phyloP scores from a whole-genome alignment of 1,139 yeast genomes.

The Zygosaccharomyces sapae region DNA sequence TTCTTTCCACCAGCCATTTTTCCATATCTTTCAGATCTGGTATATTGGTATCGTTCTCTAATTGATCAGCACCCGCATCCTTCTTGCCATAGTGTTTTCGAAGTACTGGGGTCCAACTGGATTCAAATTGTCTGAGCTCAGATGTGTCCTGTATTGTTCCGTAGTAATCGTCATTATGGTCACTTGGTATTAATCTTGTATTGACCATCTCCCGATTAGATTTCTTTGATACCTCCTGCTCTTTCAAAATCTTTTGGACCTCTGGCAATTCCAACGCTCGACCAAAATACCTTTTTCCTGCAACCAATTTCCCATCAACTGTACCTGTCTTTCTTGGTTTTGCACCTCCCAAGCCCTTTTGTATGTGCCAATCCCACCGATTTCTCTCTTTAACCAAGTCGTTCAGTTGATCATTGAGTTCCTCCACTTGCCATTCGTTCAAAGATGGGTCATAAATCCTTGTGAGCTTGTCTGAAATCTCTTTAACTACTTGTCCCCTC shows the following conservation, averaged over 20 bases:
- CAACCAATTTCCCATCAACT: slow-evolving; percentile 25
- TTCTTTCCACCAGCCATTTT: slow-evolving; percentile 23
- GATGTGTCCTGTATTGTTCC: slow-evolving; percentile 1
- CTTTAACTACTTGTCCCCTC: slow-evolving; percentile 62
- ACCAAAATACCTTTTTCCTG: slow-evolving; percentile 72
- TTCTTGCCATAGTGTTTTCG: slow-evolving; percentile 7
- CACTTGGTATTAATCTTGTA: slow-evolving; percentile 11
- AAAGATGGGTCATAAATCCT: slow-evolving; percentile 61
- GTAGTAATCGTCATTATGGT: slow-evolving; percentile 9
- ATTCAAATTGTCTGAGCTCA: slow-evolving; percentile 13
- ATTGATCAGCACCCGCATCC: neutral
- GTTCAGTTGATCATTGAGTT: slow-evolving; percentile 72
- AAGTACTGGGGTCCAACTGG: slow-evolving; percentile 14
- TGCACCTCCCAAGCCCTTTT: slow-evolving; percentile 60
- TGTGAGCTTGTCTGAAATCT: slow-evolving; percentile 58
- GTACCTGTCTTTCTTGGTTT: slow-evolving; percentile 21
- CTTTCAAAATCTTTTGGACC: slow-evolving; percentile 51
- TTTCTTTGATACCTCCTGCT: slow-evolving; percentile 32
- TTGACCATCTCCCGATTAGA: slow-evolving; percentile 20
- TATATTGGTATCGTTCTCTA: slow-evolving; percentile 8
- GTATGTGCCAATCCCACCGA: slow-evolving; percentile 76
- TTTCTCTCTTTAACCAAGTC: slow-evolving; percentile 60
- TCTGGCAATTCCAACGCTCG: slow-evolving; percentile 80
- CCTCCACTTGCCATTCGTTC: slow-evolving; percentile 61
- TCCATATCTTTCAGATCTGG: slow-evolving; percentile 23